phyloP scores from a whole-genome alignment of 257 asterid genomes.

The Leonotis leonurus region DNA sequence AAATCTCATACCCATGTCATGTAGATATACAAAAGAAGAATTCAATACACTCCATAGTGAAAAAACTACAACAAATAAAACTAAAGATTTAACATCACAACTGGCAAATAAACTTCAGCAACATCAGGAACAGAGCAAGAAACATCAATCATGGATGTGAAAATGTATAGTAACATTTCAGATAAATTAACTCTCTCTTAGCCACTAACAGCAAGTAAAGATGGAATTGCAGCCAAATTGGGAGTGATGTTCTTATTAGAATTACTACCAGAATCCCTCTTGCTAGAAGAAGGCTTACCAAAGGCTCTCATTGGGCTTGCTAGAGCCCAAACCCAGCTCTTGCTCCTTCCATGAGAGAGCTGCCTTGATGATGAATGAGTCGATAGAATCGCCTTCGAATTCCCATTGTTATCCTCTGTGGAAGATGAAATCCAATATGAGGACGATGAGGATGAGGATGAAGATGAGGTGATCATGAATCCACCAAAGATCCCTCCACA shows the following conservation, averaged over 20 bases:
- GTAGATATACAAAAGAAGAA: slow-evolving; percentile 15
- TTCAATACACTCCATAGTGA: slow-evolving; percentile 12
- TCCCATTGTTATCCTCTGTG: slow-evolving; percentile 42
- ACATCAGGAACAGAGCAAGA: slow-evolving; percentile 28
- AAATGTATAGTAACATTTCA: slow-evolving; percentile 30
- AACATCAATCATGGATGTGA: slow-evolving; percentile 33
- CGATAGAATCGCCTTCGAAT: slow-evolving; percentile 25
- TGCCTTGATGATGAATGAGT: slow-evolving; percentile 21
- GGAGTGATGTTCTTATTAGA: slow-evolving; percentile 56
- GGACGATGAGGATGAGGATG: slow-evolving; percentile 72
- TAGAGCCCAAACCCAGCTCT: slow-evolving; percentile 97
- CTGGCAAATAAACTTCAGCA: slow-evolving; percentile 3
- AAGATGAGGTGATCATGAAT: slow-evolving; percentile 67
- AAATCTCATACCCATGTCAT: slow-evolving; percentile 23
- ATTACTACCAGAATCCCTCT: slow-evolving; percentile 37
- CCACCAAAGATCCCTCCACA: slow-evolving; percentile 95
- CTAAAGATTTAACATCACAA: slow-evolving; percentile 16
- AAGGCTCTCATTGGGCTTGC: slow-evolving; percentile 99
- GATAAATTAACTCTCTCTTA: slow-evolving; percentile 25
- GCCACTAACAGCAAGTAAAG: slow-evolving; percentile 70
- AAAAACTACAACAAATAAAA: slow-evolving; percentile 14
- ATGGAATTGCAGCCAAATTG: slow-evolving; percentile 79
- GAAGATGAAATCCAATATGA: slow-evolving; percentile 58
- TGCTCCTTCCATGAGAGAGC: slow-evolving; percentile 72
- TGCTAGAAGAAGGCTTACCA: slow-evolving; percentile 45